phyloP scores from a whole-genome alignment of 2,329 filamentous ascomycete genomes.

The Passalora sequoiae region DNA sequence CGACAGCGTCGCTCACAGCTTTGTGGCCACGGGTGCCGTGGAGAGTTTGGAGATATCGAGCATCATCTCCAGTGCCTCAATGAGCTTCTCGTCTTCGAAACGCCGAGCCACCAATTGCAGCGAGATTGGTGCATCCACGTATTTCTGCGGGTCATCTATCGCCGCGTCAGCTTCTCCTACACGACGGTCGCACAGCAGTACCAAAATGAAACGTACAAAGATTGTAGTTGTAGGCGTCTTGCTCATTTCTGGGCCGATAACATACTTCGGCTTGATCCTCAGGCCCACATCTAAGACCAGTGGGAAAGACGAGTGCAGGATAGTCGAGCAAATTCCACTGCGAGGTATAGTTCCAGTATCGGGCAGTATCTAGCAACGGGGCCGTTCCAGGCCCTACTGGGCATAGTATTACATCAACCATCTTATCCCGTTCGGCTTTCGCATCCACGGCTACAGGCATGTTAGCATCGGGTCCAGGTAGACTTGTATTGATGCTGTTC shows the following conservation, averaged over 20 bases:
- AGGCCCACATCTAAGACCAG: conserved; percentile 41
- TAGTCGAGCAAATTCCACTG: conserved; percentile 64
- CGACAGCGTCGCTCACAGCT: too few relatives aligned
- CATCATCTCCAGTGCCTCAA: conserved; percentile 38
- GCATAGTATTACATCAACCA: conserved; percentile 58
- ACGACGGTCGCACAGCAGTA: neutral
- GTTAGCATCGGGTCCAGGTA: conserved; percentile 22
- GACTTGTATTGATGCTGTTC: conserved; percentile 38
- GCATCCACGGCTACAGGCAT: conserved; percentile 7
- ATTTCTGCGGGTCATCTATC: conserved; percentile 38
- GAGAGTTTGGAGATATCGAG: conserved; percentile 10
- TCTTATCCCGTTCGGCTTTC: conserved; percentile 24
- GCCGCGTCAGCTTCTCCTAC: neutral
- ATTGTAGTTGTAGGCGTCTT: conserved; percentile 46
- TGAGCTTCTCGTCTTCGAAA: conserved; percentile 52
- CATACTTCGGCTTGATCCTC: conserved; percentile 38
- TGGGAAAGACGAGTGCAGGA: conserved; percentile 56
- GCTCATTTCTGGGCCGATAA: conserved; percentile 40
- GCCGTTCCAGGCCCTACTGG: conserved; percentile 54
- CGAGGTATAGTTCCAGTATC: conserved; percentile 60
- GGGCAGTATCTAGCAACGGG: conserved; percentile 50
- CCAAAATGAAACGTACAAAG: conserved; percentile 37
- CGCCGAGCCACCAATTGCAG: conserved; percentile 52
- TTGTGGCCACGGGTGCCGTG: too few relatives aligned
- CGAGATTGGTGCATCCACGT: conserved; percentile 47